Evolutionary conservation across 805 yeast genomes (phyloP).

Genomic region (Nakazawaea ernobii): DNA sequence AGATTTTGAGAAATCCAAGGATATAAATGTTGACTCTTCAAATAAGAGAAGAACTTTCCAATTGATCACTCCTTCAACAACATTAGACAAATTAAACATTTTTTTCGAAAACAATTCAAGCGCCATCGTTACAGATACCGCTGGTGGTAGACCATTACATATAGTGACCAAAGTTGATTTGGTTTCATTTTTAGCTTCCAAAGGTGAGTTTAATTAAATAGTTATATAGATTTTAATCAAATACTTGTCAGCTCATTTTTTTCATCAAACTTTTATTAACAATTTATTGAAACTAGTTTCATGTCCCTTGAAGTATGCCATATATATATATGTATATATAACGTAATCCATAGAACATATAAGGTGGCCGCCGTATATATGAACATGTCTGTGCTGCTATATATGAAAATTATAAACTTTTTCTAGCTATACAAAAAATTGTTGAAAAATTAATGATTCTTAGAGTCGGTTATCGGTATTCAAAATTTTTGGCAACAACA

Average conservation of each 20-base stretch:
- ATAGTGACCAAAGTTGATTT: constrained; percentile 86
- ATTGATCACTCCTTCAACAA: constrained; percentile 59
- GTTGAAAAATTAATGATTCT: too few relatives aligned
- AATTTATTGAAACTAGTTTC: too few relatives aligned
- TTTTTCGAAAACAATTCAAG: constrained; percentile 83
- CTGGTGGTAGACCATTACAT: constrained; percentile 65
- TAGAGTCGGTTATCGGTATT: too few relatives aligned
- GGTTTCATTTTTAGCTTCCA: constrained; percentile 42
- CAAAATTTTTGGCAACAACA: not conserved
- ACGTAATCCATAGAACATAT: too few relatives aligned
- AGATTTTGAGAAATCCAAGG: constrained; percentile 59
- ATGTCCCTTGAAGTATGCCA: too few relatives aligned
- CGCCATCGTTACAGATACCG: constrained; percentile 72
- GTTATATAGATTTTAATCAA: constrained; percentile 63
- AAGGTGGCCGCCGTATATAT: too few relatives aligned
- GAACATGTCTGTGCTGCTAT: too few relatives aligned
- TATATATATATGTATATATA: too few relatives aligned
- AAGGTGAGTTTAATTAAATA: constrained; percentile 29
- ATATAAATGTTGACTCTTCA: constrained; percentile 49
- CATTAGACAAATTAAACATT: constrained; percentile 61
- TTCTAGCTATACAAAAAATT: too few relatives aligned
- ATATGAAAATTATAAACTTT: too few relatives aligned
- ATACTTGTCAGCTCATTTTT: too few relatives aligned
- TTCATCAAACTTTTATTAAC: too few relatives aligned
- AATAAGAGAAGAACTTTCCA: constrained; percentile 62